phyloP scores from a whole-genome alignment of 202 grass and related monocot species.

The Saccharum hybrid region DNA sequence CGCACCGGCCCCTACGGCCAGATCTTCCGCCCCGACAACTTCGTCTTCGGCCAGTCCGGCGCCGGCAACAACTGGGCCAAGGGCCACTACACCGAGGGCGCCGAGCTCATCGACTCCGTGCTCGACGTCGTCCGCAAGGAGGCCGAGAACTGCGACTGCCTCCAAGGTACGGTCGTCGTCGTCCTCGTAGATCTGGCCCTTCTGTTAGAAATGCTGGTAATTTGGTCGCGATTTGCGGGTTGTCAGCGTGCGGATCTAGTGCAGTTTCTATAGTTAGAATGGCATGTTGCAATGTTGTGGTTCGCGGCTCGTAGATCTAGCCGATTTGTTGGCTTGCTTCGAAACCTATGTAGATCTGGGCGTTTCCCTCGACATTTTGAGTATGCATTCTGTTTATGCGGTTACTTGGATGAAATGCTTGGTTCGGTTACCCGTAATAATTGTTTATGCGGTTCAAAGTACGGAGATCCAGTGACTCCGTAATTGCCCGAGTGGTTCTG shows the following conservation, averaged over 20 bases:
- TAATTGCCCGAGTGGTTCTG: neutral
- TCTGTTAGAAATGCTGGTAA: neutral
- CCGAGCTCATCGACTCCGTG: slow-evolving; percentile 63
- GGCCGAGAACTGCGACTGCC: slow-evolving; percentile 82
- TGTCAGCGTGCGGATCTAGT: neutral
- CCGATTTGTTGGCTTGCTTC: neutral
- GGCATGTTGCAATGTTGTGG: neutral
- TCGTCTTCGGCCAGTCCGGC: slow-evolving; percentile 75
- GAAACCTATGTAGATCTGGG: slow-evolving; percentile 25
- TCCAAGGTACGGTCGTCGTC: slow-evolving; percentile 52
- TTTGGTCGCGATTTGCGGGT: neutral
- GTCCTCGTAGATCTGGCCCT: slow-evolving; percentile 26
- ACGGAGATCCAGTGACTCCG: neutral
- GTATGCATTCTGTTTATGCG: neutral
- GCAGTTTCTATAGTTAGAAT: neutral
- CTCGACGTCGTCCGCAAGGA: slow-evolving; percentile 70
- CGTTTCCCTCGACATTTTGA: neutral
- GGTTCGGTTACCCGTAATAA: neutral
- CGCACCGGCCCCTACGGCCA: slow-evolving; percentile 63
- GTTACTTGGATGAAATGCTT: neutral
- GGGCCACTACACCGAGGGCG: slow-evolving; percentile 72
- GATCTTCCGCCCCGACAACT: slow-evolving; percentile 77
- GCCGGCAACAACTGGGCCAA: slow-evolving; percentile 75
- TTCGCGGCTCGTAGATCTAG: slow-evolving; percentile 38
- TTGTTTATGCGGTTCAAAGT: neutral